Evolutionary conservation across 352 stramenopile genomes (phyloP).

Genomic region (Phytophthora ohioensis): DNA sequence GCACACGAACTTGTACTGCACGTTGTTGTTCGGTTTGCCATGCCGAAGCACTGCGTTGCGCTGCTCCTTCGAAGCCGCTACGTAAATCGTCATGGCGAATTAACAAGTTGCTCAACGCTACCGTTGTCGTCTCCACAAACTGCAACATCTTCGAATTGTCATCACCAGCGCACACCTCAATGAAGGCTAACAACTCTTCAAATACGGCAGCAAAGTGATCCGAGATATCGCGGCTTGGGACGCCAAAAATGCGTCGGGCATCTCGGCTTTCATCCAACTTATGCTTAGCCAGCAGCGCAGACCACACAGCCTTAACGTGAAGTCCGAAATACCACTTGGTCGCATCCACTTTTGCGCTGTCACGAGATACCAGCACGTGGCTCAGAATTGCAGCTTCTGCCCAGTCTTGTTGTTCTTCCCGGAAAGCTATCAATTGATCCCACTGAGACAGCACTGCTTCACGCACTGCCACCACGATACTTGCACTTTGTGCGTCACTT

Average conservation of each 20-base stretch:
- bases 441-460: conserved; percentile 42
- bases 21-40: conserved; percentile 56
- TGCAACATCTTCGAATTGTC: conserved; percentile 18
- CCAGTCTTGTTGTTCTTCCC: conserved; percentile 46
- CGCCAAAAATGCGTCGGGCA: conserved; percentile 30
- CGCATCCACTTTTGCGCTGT: background rate
- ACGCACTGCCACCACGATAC: background rate
- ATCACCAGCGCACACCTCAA: conserved; percentile 30
- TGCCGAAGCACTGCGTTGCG: conserved; percentile 15
- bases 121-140: conserved; percentile 41
- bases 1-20: conserved; percentile 47
- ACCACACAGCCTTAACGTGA: conserved; percentile 60
- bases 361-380: conserved; percentile 34
- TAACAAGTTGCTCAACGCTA: conserved; percentile 56
- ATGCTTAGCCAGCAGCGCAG: conserved; percentile 32
- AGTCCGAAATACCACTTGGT: conserved; percentile 55
- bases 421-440: conserved; percentile 28
- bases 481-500: conserved; percentile 11
- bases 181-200: conserved; percentile 39
- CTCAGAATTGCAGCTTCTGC: conserved; percentile 54
- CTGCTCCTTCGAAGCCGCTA: background rate
- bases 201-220: conserved; percentile 47
- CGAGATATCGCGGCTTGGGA: conserved; percentile 38
- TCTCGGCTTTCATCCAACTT: conserved; percentile 12
- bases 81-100: conserved; percentile 27